Base-by-base conservation (phyloP, 768 basidiomycete species). In the Coprinellus micaceus region DNA sequence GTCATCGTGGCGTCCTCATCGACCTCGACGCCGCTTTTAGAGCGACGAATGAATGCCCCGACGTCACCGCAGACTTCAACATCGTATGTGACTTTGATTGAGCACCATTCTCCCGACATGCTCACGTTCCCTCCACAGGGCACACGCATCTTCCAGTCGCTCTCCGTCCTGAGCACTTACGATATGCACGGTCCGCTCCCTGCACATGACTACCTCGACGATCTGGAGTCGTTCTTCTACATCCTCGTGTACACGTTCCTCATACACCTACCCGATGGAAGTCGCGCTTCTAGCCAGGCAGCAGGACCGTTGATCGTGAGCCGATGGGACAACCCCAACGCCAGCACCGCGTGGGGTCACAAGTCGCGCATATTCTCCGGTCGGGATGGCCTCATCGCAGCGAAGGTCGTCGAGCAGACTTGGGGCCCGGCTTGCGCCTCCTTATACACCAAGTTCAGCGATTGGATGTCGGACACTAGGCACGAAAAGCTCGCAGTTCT, bases 1-100 rank as follows among this genome's bases (percentile, higher is more conserved):
- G 55, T 4, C 11, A 48, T 19, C 36, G 55, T 11, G 53, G 53
- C 15, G 28, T 56, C 25, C 36, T 56, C 5, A 56, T 50, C 21
- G 55, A 56, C 39, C 48, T 56, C 13, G 55, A 56, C 22, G 50
- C 50, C 47, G 55, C 48, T 36, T 24, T 21, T n/a, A 21, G 21
- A 17, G 29, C 6, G 7, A 28, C 15, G 19, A 17, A 17, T 12
- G 7, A 33, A 33, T n/a, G n/a, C n/a, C n/a, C 33, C 33, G 33
- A 33, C 40, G 19, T 33, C 30, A 4, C 11, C 12, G 45, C 53
- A 12, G 44, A 48, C 25, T 37, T 7, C 30, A 43, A 45, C 22
- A 56, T 39, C 10, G 47, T 56, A 26, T 43, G 10, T 43, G 40
- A 17, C 5, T 15, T 15, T 6, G 6, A 15, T 6, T 43, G n/a